Conservation (phyloP, 2,329 filamentous ascomycete genomes). For the Talaromyces sp. region DNA sequence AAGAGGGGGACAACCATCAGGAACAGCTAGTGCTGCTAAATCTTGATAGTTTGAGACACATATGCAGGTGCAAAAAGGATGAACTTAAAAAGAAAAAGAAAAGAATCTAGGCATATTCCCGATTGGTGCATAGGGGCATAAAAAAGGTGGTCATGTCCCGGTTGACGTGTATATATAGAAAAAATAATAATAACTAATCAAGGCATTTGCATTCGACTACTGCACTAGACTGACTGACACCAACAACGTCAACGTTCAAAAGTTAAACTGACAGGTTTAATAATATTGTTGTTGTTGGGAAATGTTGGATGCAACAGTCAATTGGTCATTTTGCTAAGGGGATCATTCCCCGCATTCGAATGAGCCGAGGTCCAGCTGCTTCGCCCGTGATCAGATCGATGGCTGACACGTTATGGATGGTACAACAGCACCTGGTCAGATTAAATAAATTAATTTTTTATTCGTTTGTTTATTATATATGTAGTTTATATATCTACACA, state of each 20-base stretch:
- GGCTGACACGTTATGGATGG: no score
- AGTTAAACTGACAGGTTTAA: background rate
- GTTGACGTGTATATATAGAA: background rate
- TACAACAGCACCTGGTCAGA: background rate
- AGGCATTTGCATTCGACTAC: background rate
- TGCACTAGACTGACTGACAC: background rate
- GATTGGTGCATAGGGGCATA: background rate
- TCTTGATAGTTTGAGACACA: background rate
- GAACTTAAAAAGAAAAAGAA: background rate
- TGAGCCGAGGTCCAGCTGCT: background rate
- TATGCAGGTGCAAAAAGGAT: background rate
- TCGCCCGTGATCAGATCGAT: background rate
- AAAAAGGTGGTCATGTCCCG: no score
- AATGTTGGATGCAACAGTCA: background rate
- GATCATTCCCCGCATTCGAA: background rate
- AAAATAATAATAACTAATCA: background rate
- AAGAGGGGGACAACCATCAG: background rate
- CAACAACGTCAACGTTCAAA: background rate
- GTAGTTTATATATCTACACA: background rate
- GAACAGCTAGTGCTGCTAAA: background rate
- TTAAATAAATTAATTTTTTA: background rate
- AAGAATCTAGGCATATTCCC: background rate
- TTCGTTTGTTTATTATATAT: background rate
- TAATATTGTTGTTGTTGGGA: background rate
- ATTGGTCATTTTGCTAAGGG: background rate